Evolutionary conservation across 2,329 filamentous ascomycete species (phyloP).

Genomic region (Fusarium kyushuense): DNA sequence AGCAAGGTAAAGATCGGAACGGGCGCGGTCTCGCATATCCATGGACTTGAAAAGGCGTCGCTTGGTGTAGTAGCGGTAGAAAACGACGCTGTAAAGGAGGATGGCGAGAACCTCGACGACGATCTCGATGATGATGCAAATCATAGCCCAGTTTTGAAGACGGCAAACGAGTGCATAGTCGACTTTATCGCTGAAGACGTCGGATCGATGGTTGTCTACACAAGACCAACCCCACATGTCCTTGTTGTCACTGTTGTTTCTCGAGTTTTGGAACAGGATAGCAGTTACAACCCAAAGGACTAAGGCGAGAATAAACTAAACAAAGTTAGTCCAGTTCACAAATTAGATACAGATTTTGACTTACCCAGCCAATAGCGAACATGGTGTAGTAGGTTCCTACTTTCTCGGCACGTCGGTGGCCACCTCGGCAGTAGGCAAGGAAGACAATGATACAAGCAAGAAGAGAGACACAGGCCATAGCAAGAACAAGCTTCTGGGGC

Average conservation of each 20-base stretch:
- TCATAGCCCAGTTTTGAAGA: constrained; percentile 91
- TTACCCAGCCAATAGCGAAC: constrained; percentile 84
- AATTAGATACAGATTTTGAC: constrained; percentile 18
- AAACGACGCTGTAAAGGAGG: constrained; percentile 90
- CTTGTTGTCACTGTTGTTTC: constrained; percentile 76
- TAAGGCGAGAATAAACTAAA: constrained; percentile 85
- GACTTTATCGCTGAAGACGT: constrained; percentile 83
- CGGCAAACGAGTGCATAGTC: constrained; percentile 93
- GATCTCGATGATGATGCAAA: constrained; percentile 97
- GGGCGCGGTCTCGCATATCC: constrained; percentile 92
- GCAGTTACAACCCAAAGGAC: constrained; percentile 92
- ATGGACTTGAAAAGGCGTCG: constrained; percentile 95
- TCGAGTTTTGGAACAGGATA: constrained; percentile 82
- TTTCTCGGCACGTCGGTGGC: constrained; percentile 90
- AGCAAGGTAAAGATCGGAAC: constrained; percentile 93
- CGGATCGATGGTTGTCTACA: constrained; percentile 82
- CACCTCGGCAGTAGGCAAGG: constrained; percentile 86
- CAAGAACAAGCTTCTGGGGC: constrained; percentile 88
- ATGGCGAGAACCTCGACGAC: constrained; percentile 93
- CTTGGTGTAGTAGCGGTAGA: constrained; percentile 98
- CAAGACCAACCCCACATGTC: constrained; percentile 99
- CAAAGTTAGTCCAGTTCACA: constrained; percentile 10
- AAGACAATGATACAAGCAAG: constrained; percentile 83
- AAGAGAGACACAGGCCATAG: constrained; percentile 84
- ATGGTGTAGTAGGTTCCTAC: constrained; percentile 95